Evolutionary conservation across 2,329 filamentous ascomycete genomes (phyloP).

Genomic region (Trichoderma semiorbis): DNA sequence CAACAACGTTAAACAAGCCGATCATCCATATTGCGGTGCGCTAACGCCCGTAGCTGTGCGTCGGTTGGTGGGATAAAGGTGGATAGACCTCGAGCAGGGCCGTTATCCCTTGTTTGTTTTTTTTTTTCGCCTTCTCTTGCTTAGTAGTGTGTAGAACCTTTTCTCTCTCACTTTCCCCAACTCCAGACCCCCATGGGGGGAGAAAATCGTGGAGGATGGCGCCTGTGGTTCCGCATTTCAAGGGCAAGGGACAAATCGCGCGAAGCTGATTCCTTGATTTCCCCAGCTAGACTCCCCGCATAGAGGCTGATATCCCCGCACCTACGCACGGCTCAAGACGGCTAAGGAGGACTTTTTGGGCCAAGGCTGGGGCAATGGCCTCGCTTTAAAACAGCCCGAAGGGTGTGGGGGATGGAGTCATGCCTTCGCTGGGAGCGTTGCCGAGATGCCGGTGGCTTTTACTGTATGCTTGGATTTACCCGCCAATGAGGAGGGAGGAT

Average conservation of each 20-base stretch:
- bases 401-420: not conserved
- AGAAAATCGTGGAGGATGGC: not conserved
- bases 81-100: not conserved
- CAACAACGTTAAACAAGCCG: not conserved
- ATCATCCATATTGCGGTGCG: constrained; percentile 1
- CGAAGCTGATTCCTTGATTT: not conserved
- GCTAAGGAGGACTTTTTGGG: not conserved
- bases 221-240: not conserved
- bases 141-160: not conserved
- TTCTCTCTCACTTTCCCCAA: not conserved
- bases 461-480: not conserved
- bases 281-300: not conserved
- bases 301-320: not conserved
- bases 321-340: not conserved
- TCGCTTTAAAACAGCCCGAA: constrained; percentile 6
- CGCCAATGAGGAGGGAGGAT: constrained; percentile 3
- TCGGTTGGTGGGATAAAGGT: not conserved
- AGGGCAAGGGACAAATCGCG: not conserved
- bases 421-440: not conserved
- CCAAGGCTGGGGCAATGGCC: not conserved
- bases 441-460: constrained; percentile 9
- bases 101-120: not conserved
- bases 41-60: not conserved
- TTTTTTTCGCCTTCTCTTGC: not conserved
- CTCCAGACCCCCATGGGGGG: not conserved